Percentiles rank a stretch among this genome's conserved stretches.
phyloP scores from a whole-genome alignment of 257 asterid genomes.

The Nicotiana otophora region DNA sequence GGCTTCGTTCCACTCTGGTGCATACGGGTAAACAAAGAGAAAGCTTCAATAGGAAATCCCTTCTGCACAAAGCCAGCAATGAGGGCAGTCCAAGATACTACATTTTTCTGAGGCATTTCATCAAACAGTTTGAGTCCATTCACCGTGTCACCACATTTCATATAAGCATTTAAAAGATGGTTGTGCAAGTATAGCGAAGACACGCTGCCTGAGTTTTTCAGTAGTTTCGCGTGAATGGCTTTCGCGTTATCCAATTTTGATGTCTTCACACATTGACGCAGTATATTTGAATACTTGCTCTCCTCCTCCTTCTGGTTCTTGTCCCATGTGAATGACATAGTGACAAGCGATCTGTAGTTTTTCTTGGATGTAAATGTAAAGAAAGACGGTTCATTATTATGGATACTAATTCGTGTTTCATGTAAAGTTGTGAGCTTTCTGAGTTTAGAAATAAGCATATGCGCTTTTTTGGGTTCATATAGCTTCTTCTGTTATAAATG shows the following conservation, averaged over 20 bases:
- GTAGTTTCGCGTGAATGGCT: slow-evolving; percentile 39
- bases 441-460: slow-evolving; percentile 28
- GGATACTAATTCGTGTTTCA: neutral
- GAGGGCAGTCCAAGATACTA: slow-evolving; percentile 68
- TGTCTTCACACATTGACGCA: slow-evolving; percentile 36
- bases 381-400: neutral
- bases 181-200: slow-evolving; percentile 42
- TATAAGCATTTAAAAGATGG: slow-evolving; percentile 46
- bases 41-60: slow-evolving; percentile 46
- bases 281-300: slow-evolving; percentile 24
- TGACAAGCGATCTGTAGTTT: neutral
- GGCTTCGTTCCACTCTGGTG: slow-evolving; percentile 38
- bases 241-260: slow-evolving; percentile 29
- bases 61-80: slow-evolving; percentile 61
- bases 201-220: slow-evolving; percentile 24
- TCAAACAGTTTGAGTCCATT: slow-evolving; percentile 47
- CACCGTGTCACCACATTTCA: slow-evolving; percentile 40
- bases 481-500: neutral
- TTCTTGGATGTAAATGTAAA: neutral
- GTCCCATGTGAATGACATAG: neutral
- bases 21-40: slow-evolving; percentile 46
- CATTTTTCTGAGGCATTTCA: slow-evolving; percentile 60
- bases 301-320: slow-evolving; percentile 3
- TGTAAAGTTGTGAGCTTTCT: slow-evolving; percentile 13
- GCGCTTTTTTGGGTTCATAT: neutral